Conservation (phyloP, 306 rosid species). For the Carpinus fangiana region DNA sequence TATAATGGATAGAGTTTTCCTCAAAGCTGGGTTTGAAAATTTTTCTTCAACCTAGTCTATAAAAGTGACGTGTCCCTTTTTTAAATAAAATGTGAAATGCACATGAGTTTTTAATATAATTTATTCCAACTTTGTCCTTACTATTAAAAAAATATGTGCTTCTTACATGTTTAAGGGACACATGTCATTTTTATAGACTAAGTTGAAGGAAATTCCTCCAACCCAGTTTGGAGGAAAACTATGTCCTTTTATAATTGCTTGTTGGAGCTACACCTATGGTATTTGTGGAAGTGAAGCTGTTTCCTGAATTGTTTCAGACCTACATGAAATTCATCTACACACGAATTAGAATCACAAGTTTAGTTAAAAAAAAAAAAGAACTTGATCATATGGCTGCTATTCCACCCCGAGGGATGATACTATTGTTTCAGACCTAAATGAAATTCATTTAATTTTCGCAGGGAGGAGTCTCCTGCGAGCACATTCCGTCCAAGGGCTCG, state of each 20-base stretch:
- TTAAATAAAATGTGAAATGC: no score
- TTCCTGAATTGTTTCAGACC: background rate
- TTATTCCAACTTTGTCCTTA: no score
- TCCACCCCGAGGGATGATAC: background rate
- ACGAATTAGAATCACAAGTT: background rate
- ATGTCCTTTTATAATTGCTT: background rate
- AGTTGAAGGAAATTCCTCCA: no score
- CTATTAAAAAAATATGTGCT: no score
- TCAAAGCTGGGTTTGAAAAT: no score
- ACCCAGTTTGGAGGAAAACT: no score
- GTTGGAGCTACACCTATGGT: background rate
- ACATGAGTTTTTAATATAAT: no score
- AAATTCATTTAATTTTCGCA: slow-evolving; percentile 31
- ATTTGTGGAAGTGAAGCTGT: background rate
- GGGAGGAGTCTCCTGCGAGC: slow-evolving; percentile 85
- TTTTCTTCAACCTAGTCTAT: no score
- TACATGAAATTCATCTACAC: background rate
- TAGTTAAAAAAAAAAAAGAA: slow-evolving; percentile 18
- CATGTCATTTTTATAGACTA: no score
- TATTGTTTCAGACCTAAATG: no score
- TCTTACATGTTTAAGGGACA: no score
- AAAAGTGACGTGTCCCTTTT: no score
- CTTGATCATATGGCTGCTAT: background rate
- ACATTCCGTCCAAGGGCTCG: slow-evolving; percentile 94
- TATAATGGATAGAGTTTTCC: background rate